phyloP scores from a whole-genome alignment of 371 early-diverging fungal species.

The Mucor lusitanicus region DNA sequence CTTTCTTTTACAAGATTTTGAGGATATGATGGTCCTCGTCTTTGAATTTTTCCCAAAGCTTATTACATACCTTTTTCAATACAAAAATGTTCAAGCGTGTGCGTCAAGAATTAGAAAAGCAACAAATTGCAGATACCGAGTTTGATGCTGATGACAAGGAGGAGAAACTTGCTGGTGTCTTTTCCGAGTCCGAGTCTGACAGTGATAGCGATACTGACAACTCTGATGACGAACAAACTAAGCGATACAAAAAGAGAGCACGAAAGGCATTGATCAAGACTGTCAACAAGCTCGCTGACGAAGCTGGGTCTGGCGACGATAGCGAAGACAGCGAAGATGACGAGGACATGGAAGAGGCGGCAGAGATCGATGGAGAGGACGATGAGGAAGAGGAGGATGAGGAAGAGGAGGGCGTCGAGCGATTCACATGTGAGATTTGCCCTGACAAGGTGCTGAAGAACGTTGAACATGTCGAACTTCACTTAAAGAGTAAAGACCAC shows the following conservation, averaged over 20 bases:
- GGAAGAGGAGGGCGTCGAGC: slow-evolving; percentile 10
- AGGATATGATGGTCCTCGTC: not conserved
- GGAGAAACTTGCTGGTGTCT: slow-evolving; percentile 33
- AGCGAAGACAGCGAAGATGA: slow-evolving; percentile 17
- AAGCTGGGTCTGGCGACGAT: slow-evolving; percentile 6
- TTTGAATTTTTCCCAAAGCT: not conserved
- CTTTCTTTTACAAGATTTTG: not conserved
- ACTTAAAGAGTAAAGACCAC: slow-evolving; percentile 35
- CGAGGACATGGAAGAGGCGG: slow-evolving; percentile 9
- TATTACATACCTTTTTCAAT: not conserved
- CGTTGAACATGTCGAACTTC: slow-evolving; percentile 30
- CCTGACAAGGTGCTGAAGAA: slow-evolving; percentile 31
- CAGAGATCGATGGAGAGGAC: slow-evolving; percentile 2
- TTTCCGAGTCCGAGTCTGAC: slow-evolving; percentile 26
- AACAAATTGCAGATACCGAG: slow-evolving; percentile 33
- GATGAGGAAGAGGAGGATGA: slow-evolving; percentile 16
- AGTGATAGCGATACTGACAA: slow-evolving; percentile 20
- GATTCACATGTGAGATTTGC: slow-evolving; percentile 35
- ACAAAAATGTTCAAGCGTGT: slow-evolving; percentile 42
- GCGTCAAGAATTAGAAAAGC: slow-evolving; percentile 40
- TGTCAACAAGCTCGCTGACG: slow-evolving; percentile 14
- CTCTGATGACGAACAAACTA: slow-evolving; percentile 31
- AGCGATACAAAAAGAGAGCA: slow-evolving; percentile 18
- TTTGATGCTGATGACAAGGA: slow-evolving; percentile 28
- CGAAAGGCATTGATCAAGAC: slow-evolving; percentile 18